Evolutionary conservation across 1,284 basidiomycete species (phyloP).

Genomic region (Marasmius tenuissimus): DNA sequence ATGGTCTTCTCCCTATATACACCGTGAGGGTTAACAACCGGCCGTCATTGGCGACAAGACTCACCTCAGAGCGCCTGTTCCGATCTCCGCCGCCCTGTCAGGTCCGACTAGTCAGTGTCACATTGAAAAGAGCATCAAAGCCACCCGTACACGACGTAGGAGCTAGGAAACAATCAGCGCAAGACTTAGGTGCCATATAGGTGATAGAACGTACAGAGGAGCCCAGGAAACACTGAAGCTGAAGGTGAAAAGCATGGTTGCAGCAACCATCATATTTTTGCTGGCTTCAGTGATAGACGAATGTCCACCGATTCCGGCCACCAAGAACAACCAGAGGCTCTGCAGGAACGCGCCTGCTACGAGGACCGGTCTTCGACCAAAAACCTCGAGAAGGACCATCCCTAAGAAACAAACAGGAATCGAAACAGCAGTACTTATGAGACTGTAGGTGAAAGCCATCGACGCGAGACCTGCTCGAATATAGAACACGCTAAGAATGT

Average conservation of each 20-base stretch:
- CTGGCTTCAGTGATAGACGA: neutral
- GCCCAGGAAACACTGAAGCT: slow-evolving; percentile 12
- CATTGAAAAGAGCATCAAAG: neutral
- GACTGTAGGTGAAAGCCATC: slow-evolving; percentile 12
- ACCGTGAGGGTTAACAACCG: neutral
- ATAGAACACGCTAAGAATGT: slow-evolving; percentile 8
- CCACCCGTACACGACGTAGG: slow-evolving; percentile 9
- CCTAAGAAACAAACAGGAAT: slow-evolving; percentile 11
- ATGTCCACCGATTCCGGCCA: slow-evolving; percentile 11
- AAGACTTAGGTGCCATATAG: neutral
- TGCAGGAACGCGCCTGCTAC: slow-evolving; percentile 11
- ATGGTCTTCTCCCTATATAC: slow-evolving; percentile 11
- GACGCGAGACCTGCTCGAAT: slow-evolving; percentile 9
- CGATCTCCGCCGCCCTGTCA: slow-evolving; percentile 8
- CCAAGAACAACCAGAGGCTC: slow-evolving; percentile 9
- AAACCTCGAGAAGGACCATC: slow-evolving; percentile 9
- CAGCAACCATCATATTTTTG: slow-evolving; percentile 11
- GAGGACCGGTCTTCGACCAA: slow-evolving; percentile 11
- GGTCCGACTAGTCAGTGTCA: neutral
- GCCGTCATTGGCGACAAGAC: neutral
- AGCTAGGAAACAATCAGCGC: neutral
- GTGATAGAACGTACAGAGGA: slow-evolving; percentile 7
- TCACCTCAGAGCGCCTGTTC: slow-evolving; percentile 7
- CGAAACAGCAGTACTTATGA: slow-evolving; percentile 12
- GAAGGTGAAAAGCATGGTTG: slow-evolving; percentile 12